phyloP scores from a whole-genome alignment of 257 asterid species.

The Capsicum baccatum region DNA sequence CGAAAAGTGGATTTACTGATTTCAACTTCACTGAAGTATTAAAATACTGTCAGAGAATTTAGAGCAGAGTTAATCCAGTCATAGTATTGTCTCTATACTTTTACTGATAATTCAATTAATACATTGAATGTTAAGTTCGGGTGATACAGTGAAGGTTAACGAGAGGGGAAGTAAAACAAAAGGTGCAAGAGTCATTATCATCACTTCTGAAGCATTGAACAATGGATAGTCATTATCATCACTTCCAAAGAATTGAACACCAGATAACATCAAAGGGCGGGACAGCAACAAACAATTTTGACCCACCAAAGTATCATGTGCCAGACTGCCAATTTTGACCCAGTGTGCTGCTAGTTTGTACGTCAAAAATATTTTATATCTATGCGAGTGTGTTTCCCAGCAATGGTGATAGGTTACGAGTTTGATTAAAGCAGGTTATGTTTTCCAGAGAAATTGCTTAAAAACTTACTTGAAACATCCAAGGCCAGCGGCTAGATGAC shows the following conservation, averaged over 20 bases:
- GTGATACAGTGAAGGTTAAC: neutral
- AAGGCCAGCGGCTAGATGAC: conserved; percentile 90
- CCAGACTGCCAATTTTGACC: neutral
- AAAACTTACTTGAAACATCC: conserved; percentile 88
- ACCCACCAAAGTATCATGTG: neutral
- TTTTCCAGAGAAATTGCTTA: conserved; percentile 22
- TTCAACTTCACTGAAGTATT: neutral
- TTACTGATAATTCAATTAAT: neutral
- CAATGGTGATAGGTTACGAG: neutral
- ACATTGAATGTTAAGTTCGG: neutral
- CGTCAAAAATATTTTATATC: neutral
- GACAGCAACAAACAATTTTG: neutral
- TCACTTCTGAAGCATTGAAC: neutral
- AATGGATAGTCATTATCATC: neutral
- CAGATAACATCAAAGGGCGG: neutral
- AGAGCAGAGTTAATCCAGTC: neutral
- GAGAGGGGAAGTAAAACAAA: neutral
- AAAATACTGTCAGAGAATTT: neutral
- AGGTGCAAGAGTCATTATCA: conserved; percentile 1
- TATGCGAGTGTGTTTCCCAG: neutral
- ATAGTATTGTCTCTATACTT: neutral
- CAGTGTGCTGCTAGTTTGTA: neutral
- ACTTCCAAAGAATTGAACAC: neutral
- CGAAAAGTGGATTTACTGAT: neutral
- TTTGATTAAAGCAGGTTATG: neutral